Percentiles rank a stretch among this genome's conserved stretches.
phyloP scores from a whole-genome alignment of 805 yeast genomes.

The Saccharomycopsis sp. region DNA sequence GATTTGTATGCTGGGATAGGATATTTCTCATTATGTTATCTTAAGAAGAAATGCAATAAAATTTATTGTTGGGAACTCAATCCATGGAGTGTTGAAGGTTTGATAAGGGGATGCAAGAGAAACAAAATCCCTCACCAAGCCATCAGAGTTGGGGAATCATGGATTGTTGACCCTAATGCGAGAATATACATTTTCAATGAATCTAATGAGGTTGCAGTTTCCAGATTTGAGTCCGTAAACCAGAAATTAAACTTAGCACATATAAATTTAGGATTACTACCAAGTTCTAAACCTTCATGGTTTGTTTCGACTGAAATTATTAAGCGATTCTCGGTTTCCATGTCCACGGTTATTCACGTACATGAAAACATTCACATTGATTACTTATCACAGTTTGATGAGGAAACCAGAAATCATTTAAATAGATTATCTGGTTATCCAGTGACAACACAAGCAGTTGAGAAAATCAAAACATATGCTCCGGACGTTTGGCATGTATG shows the following conservation, averaged over 20 bases:
- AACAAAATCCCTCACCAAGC: conserved; percentile 37
- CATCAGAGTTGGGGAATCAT: conserved; percentile 28
- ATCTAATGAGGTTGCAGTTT: conserved; percentile 45
- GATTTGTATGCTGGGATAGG: conserved; percentile 86
- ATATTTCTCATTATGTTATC: conserved; percentile 67
- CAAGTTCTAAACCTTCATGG: conserved; percentile 64
- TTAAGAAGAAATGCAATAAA: conserved; percentile 42
- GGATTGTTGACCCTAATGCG: conserved; percentile 24
- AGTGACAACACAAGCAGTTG: conserved; percentile 28
- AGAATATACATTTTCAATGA: conserved; percentile 53
- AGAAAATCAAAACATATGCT: conserved; percentile 75
- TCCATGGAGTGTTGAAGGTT: conserved; percentile 77
- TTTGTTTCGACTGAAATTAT: conserved; percentile 32
- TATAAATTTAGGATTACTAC: conserved; percentile 74
- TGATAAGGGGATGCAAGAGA: conserved; percentile 44
- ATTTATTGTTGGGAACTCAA: conserved; percentile 78
- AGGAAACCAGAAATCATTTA: not conserved
- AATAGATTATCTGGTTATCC: not conserved
- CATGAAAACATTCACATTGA: conserved; percentile 57
- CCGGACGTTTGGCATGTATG: conserved; percentile 83
- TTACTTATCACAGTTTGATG: conserved; percentile 1
- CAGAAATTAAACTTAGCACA: conserved; percentile 37
- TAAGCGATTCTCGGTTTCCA: conserved; percentile 2
- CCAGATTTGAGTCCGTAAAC: not conserved
- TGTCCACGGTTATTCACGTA: conserved; percentile 43